phyloP scores from a whole-genome alignment of 345 rosid species.

The Cardamine resedifolia region DNA sequence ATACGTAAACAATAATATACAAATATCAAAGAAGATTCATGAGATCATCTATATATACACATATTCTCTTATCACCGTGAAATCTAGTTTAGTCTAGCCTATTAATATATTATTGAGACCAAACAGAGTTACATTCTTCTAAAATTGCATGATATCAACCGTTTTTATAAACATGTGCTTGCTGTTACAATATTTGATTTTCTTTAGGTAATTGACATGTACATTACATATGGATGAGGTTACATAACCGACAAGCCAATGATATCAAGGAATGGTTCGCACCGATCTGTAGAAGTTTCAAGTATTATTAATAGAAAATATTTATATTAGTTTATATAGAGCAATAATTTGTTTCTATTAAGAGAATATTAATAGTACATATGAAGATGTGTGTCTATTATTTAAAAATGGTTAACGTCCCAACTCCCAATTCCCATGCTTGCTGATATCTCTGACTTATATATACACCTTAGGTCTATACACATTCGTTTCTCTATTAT shows the following conservation, averaged over 20 bases:
- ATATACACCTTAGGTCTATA: constrained; percentile 4
- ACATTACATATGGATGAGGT: not conserved
- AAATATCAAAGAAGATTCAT: constrained; percentile 36
- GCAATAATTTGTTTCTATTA: constrained; percentile 3
- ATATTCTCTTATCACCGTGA: not conserved
- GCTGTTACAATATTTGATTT: not conserved
- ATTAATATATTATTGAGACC: not conserved
- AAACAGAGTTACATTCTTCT: not conserved
- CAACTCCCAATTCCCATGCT: constrained; percentile 34
- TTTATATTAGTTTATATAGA: not conserved
- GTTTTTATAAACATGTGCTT: not conserved
- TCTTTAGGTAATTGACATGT: not conserved
- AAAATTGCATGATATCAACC: not conserved
- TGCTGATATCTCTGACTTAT: not conserved
- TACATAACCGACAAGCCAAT: constrained; percentile 18
- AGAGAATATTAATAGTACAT: not conserved
- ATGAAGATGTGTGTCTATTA: not conserved
- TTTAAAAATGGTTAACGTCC: constrained; percentile 11
- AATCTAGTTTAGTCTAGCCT: constrained; percentile 7
- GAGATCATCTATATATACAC: constrained; percentile 22
- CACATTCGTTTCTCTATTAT: not conserved
- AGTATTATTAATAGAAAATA: not conserved
- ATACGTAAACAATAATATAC: constrained; percentile 29
- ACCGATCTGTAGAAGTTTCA: constrained; percentile 10
- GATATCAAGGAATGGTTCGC: constrained; percentile 19